Conservation (phyloP, 495 filamentous ascomycete species). For the Cetradonia linearis region DNA sequence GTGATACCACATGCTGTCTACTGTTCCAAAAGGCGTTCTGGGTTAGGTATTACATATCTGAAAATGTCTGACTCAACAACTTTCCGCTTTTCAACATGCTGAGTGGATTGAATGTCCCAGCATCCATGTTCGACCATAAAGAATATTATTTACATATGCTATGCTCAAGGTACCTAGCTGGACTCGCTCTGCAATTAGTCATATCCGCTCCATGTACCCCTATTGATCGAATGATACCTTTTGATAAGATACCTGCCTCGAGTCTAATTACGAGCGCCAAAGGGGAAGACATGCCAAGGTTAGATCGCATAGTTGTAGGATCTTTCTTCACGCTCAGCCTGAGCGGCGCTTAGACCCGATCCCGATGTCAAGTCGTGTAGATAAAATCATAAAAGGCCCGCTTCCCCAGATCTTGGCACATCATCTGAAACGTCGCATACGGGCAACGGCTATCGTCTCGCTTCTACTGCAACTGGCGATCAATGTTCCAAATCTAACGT, state of each 20-base stretch:
- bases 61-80: not conserved
- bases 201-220: not conserved
- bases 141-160: not conserved
- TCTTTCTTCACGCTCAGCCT: not conserved
- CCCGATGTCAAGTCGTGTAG: not conserved
- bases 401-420: constrained; percentile 7
- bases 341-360: not conserved
- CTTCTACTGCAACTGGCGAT: constrained; percentile 1
- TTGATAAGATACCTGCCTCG: constrained; percentile 1
- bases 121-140: not conserved
- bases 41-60: not conserved
- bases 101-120: not conserved
- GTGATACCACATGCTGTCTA: not conserved
- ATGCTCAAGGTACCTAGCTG: not conserved
- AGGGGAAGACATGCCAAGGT: not conserved
- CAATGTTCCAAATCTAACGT: not conserved
- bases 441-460: constrained; percentile 1
- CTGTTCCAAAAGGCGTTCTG: not conserved
- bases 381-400: not conserved
- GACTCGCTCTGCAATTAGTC: not conserved
- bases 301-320: not conserved
- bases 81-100: not conserved
- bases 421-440: constrained; percentile 7
- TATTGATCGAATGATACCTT: not conserved
- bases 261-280: no score